Base-by-base conservation (phyloP, 345 rosid genomes). In the Brassica carinata region DNA sequence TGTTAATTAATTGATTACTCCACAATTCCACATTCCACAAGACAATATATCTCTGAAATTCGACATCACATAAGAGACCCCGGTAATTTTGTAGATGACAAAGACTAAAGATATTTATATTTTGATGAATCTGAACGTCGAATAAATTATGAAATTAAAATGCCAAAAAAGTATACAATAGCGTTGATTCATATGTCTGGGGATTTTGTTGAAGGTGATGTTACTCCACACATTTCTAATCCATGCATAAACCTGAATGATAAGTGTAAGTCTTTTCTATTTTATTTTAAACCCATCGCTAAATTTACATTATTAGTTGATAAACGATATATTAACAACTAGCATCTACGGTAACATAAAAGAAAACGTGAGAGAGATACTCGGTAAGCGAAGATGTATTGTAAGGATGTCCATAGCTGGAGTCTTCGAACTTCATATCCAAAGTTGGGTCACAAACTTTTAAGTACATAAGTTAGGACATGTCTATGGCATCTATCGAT, bases 401-500 rank as follows among this genome's bases (percentile, higher is more conserved):
- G 62, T 63, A 63, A 70, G 43, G 71, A 71, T 53, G 67, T 27
- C 27, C 67, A 78, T 72, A 72, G 72, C 72, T 78, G 77, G 77
- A 78, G 33, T 19, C 67, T 72, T 65, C 27, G 77, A 58, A 72
- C 77, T 72, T 27, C 26, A 79, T 79, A 73, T 73, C 77, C 73
- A 58, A 30, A 79, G 58, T 73, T 66, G 78, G 73, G 82, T 79
- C 82, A 58, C 68, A 72, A 57, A 66, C 66, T 79, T 55, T 0
- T 58, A 10, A 73, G 73, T 67, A 73, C 73, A 57, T 65, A 57
- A 40, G 40, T n/a, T 55, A 55, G 2, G 4, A 55, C 61, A 55
- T 51, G 18, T 51, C 61, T 17, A 53, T 73, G 77, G 67, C 19
- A 74, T 59, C 64, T 45, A 79, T 79, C 26, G 27, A 64, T 26